Evolutionary conservation across 805 yeast genomes (phyloP), one percentile per base, ranked within the genome.

Genomic region (Wickerhamomyces canadensis): DNA sequence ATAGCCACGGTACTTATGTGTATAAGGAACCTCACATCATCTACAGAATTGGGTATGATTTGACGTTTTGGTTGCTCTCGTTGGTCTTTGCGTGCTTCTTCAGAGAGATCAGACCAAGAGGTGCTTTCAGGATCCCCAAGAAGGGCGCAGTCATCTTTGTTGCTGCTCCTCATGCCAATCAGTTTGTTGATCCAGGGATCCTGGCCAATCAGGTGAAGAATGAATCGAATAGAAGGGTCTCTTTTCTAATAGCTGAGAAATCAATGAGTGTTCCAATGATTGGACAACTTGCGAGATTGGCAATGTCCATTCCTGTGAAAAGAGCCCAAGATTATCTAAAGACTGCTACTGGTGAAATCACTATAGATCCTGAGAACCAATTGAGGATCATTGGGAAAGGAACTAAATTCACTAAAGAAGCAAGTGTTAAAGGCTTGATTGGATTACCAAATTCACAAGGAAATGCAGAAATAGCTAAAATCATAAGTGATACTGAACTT

Each of bases 141-240:
- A 60, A 71, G 9, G 97, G 96, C 0, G 91, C 98, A 0, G 80
- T 88, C 8, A 82, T 91, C 37, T 81, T 93, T 44, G 98, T 93
- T 25, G 94, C 93, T 10, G 98, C 96, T 2, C 98, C 98, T 2
- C 98, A 91, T 64, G 95, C 96, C n/a, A 86, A 86, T 55, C 95
- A 86, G 52, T 84, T 84, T 44, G 78, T 84, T 25, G 85, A 78
- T 47, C 91, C 93, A 2, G 76, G 89, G 34, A 72, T 93, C 35
- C 67, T 93, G 33, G 80, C 86, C 84, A 80, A 84, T 33, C 91
- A 84, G 55, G 91, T 85, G 19, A 74, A 79, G 49, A 65, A 67
- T 35, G 78, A 76, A 40, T 72, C 83, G 2, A 72, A 78, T 7
- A 69, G 96, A 43, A 65, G 91, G 29, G 74, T 85, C 13, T 76